Percentiles rank a stretch among this genome's conserved stretches.
These are phyloP conservation scores for Leccinum truebloodii DNA, from an alignment of 768 basidiomycete genomes.

Conservation along the genomic window DNA sequence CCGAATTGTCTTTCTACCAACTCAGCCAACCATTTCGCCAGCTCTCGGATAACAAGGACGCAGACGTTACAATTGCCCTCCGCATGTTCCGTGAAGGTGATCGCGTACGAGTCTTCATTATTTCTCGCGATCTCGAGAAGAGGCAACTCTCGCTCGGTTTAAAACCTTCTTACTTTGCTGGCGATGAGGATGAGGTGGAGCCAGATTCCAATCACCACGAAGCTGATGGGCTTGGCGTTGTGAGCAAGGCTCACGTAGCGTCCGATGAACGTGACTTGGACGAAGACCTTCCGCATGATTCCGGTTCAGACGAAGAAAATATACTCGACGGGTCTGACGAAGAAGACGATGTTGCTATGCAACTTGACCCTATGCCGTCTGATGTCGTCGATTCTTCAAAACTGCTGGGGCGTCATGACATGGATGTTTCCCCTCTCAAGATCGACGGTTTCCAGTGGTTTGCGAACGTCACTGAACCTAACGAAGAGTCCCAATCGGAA, in stretches of 20 bases:
- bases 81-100: conserved; percentile 86
- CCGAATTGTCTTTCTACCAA: neutral
- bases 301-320: conserved; percentile 24
- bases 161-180: conserved; percentile 84
- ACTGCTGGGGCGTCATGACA: neutral
- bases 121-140: conserved; percentile 72
- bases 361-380: conserved; percentile 7
- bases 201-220: conserved; percentile 29
- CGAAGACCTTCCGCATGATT: conserved; percentile 8
- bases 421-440: conserved; percentile 41
- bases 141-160: conserved; percentile 80
- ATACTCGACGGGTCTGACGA: conserved; percentile 12
- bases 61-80: conserved; percentile 76
- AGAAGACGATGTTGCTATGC: conserved; percentile 23
- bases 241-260: conserved; percentile 27
- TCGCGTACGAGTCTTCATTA: conserved; percentile 75
- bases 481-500: conserved; percentile 42
- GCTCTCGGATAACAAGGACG: conserved; percentile 87
- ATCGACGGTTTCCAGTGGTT: conserved; percentile 78
- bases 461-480: conserved; percentile 36
- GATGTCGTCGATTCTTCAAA: neutral
- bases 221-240: conserved; percentile 33
- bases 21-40: conserved; percentile 32
- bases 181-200: conserved; percentile 51
- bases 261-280: conserved; percentile 24